Base-by-base conservation (phyloP, 2,329 filamentous ascomycete genomes). In the Clarireedia paspali region DNA sequence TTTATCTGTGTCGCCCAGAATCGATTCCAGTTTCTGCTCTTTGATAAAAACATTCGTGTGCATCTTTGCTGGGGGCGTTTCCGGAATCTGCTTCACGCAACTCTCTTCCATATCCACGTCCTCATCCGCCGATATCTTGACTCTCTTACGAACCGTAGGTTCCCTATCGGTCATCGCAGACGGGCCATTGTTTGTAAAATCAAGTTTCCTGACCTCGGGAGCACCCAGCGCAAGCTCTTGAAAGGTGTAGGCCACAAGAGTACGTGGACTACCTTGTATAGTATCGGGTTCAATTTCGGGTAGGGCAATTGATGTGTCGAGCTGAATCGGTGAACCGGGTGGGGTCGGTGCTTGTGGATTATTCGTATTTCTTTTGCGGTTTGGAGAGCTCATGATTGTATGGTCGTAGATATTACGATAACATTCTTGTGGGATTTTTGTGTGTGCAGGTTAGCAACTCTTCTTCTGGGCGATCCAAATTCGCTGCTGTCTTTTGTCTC, bases 201-300 rank as follows among this genome's bases (percentile, higher is more conserved):
- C 57, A 10, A 68, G 56, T 34, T 60, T 62, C 23, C 53, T 61
- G 12, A 64, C 56, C 5, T 51, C 53, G 1, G 54, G 54, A 9
- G 53, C 56, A 45, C 63, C 26, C 12, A 70, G 48, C n/a, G 64
- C 60, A 30, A 70, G 53, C 7, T 60, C 65, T 57, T 67, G 63
- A 36, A 70, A 66, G 40, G 64, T 60, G 50, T 66, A 63, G 20
- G 67, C 64, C 4, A 69, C 66, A 53, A 64, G 68, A 20, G 66
- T 64, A 7, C 66, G 59, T 17, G 67, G 67, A 53, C 64, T 66
- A 1, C 60, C 59, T 20, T 51, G 46, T 6, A 47, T 44, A 20
- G 20, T 17, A 7, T 53, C 50, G 12, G 38, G 36, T 20, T 51
- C 52, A 38, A 59, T 54, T 7, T 58, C 44, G 27, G 60, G 39